phyloP scores from a whole-genome alignment of 2,329 filamentous ascomycete species.

The Fusarium guadeloupense region DNA sequence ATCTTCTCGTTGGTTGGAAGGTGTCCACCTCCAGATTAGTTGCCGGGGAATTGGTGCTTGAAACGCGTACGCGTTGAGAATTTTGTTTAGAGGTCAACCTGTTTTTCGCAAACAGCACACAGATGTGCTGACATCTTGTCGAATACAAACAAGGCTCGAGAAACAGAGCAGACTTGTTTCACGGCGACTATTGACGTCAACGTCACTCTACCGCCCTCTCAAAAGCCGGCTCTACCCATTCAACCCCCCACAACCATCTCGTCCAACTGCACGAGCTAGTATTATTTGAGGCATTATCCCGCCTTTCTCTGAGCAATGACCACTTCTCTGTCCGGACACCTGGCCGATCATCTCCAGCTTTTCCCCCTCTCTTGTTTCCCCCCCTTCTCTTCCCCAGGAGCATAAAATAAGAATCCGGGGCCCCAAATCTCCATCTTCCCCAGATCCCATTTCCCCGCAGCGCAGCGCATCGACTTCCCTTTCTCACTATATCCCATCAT shows the following conservation, averaged over 20 bases:
- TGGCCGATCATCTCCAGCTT: slow-evolving; percentile 2
- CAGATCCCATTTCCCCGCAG: slow-evolving; percentile 21
- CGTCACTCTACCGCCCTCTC: background rate
- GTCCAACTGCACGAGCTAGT: slow-evolving; percentile 4
- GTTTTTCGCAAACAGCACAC: too few species aligned
- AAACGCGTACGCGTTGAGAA: too few species aligned
- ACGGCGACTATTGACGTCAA: too few species aligned
- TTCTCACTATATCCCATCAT: background rate
- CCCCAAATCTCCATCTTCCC: slow-evolving; percentile 15
- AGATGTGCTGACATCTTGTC: too few species aligned
- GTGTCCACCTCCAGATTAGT: too few species aligned
- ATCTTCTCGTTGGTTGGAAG: too few species aligned
- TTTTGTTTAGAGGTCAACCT: too few species aligned
- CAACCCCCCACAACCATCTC: background rate
- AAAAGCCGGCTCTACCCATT: background rate
- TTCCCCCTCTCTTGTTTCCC: background rate
- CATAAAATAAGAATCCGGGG: slow-evolving; percentile 15
- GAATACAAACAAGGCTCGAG: too few species aligned
- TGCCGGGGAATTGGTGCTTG: too few species aligned
- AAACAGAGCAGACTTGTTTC: too few species aligned
- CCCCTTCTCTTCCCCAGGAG: too few species aligned
- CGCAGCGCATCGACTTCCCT: background rate
- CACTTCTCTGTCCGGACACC: background rate
- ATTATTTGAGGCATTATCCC: slow-evolving; percentile 7
- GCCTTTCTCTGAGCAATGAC: background rate